Conservation (phyloP, 176 grass and related monocot species). For the Aegilops umbellulata region DNA sequence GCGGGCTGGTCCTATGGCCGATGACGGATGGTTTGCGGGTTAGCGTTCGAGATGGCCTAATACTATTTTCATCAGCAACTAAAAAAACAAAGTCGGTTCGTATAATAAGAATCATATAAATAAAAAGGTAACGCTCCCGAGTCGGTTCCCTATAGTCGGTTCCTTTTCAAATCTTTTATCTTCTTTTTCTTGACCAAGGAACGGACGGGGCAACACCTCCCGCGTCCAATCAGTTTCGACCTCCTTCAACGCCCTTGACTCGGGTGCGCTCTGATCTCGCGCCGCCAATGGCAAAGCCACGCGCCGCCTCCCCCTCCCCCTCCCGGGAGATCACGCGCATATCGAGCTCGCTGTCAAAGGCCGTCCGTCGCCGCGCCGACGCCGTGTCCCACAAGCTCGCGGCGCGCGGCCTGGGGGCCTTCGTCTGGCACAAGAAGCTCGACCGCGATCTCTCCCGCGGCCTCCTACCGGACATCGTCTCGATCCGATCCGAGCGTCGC, state of each 20-base stretch:
- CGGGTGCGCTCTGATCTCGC: background rate
- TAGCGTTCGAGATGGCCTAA: too few species aligned
- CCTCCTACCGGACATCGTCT: conserved; percentile 18
- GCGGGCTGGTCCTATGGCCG: too few species aligned
- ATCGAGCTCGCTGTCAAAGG: background rate
- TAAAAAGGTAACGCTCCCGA: background rate
- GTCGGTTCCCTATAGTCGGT: background rate
- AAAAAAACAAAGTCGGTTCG: too few species aligned
- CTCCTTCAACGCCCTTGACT: background rate
- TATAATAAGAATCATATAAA: too few species aligned
- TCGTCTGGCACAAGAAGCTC: conserved; percentile 43
- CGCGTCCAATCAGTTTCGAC: background rate
- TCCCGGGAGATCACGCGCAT: background rate
- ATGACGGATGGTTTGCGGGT: too few species aligned
- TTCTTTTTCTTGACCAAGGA: background rate
- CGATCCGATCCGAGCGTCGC: background rate
- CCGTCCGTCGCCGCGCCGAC: conserved; percentile 29
- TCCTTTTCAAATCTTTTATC: background rate
- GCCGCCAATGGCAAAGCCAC: background rate
- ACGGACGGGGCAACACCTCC: background rate
- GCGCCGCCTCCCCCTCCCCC: background rate
- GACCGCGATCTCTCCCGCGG: conserved; percentile 39
- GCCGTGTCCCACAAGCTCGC: conserved; percentile 38
- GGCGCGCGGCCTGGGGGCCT: conserved; percentile 28
- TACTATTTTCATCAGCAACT: too few species aligned